phyloP scores from a whole-genome alignment of 805 yeast genomes.

The Lipomyces yamanashiensis region DNA sequence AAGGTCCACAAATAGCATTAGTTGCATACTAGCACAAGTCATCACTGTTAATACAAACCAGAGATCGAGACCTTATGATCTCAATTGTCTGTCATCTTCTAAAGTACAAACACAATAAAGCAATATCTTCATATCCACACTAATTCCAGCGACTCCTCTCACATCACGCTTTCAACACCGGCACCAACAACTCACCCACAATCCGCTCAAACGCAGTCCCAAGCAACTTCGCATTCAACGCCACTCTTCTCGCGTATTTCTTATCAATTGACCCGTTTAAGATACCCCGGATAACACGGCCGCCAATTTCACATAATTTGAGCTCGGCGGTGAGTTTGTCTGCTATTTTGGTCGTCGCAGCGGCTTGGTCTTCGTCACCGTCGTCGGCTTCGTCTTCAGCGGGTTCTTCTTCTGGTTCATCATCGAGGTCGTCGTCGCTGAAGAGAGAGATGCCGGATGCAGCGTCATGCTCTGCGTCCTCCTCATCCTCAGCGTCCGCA shows the following conservation, averaged over 20 bases:
- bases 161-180: not conserved
- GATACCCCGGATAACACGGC: slow-evolving; percentile 27
- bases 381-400: slow-evolving; percentile 11
- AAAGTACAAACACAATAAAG: not conserved
- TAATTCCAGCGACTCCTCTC: not conserved
- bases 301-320: slow-evolving; percentile 27
- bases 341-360: slow-evolving; percentile 2
- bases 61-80: not conserved
- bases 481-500: slow-evolving; percentile 2
- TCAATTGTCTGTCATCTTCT: not conserved
- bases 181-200: slow-evolving; percentile 25
- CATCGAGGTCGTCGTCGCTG: slow-evolving; percentile 1
- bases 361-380: slow-evolving; percentile 20
- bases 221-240: slow-evolving; percentile 15
- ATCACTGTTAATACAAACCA: not conserved
- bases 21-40: not conserved
- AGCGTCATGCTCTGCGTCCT: slow-evolving; percentile 7
- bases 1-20: not conserved
- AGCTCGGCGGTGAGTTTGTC: slow-evolving; percentile 19
- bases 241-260: slow-evolving; percentile 10
- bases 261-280: slow-evolving; percentile 16
- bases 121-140: not conserved
- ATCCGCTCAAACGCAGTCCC: slow-evolving; percentile 26
- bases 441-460: not conserved
- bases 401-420: slow-evolving; percentile 10